phyloP scores from a whole-genome alignment of 805 yeast species.

The Candida alai region DNA sequence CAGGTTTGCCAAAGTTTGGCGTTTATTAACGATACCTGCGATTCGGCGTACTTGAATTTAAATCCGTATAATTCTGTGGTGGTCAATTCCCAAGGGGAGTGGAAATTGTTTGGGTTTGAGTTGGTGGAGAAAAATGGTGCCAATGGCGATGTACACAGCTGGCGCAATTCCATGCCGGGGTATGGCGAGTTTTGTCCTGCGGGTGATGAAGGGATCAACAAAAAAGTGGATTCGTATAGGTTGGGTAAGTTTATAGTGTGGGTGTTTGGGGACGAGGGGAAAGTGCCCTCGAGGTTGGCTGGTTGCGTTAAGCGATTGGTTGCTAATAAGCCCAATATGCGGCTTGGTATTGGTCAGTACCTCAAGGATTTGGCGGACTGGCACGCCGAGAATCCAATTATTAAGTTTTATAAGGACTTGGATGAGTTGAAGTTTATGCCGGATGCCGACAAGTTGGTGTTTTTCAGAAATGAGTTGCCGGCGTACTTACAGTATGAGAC shows the following conservation, averaged over 20 bases:
- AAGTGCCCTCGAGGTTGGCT: conserved; percentile 6
- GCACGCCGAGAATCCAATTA: conserved; percentile 42
- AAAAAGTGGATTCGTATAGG: conserved; percentile 57
- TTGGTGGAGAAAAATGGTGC: conserved; percentile 46
- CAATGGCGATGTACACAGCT: conserved; percentile 42
- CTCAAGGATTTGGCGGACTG: conserved; percentile 19
- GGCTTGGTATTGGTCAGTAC: conserved; percentile 28
- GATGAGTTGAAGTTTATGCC: conserved; percentile 52
- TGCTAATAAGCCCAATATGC: conserved; percentile 30
- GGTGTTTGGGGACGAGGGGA: conserved; percentile 2
- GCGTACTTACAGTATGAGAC: conserved; percentile 17
- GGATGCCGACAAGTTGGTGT: conserved; percentile 49
- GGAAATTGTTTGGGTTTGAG: conserved; percentile 85
- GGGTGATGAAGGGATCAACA: conserved; percentile 27
- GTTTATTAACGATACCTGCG: conserved; percentile 54
- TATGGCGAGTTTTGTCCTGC: conserved; percentile 50
- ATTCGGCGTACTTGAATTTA: conserved; percentile 53
- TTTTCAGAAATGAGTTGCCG: conserved; percentile 31
- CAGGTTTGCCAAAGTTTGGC: conserved; percentile 51
- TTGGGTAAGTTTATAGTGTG: conserved; percentile 54
- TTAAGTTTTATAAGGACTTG: conserved; percentile 50
- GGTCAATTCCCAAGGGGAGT: conserved; percentile 67
- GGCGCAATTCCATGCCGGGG: conserved; percentile 36
- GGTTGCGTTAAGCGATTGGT: conserved; percentile 27
- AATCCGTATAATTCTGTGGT: conserved; percentile 51